Evolutionary conservation across 495 filamentous ascomycete genomes (phyloP).

Genomic region (Choiromyces venosus): DNA sequence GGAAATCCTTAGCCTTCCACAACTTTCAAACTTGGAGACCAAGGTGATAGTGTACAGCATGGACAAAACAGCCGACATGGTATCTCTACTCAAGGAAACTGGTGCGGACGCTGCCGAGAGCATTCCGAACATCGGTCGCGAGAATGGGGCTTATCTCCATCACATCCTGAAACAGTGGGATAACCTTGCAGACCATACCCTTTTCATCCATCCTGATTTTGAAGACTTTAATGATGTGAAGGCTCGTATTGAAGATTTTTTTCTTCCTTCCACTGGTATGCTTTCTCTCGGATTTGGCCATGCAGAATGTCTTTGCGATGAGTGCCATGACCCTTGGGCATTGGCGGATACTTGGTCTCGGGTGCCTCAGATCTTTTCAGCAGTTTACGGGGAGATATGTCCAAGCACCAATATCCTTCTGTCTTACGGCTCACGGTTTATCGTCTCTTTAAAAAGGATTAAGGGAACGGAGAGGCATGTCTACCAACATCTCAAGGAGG

Average conservation of each 20-base stretch:
- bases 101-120: constrained; percentile 41
- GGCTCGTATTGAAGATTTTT: constrained; percentile 45
- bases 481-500: constrained; percentile 40
- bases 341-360: constrained; percentile 41
- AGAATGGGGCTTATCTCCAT: constrained; percentile 48
- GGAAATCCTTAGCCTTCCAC: constrained; percentile 29
- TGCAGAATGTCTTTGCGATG: constrained; percentile 40
- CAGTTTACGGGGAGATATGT: constrained; percentile 25
- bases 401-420: constrained; percentile 41
- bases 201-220: constrained; percentile 49
- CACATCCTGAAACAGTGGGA: constrained; percentile 49
- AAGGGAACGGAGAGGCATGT: constrained; percentile 41
- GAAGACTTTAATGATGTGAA: constrained; percentile 44
- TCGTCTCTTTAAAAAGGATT: constrained; percentile 46
- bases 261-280: constrained; percentile 45
- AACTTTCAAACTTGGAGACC: constrained; percentile 30
- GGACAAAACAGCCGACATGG: constrained; percentile 32
- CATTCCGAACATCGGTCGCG: constrained; percentile 45
- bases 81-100: constrained; percentile 28
- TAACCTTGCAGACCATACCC: constrained; percentile 45
- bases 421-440: constrained; percentile 48
- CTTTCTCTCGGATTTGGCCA: constrained; percentile 45
- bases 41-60: constrained; percentile 46
- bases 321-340: constrained; percentile 44
- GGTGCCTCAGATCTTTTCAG: constrained; percentile 40